phyloP scores from a whole-genome alignment of 257 asterid species.

The Prunella vulgaris region DNA sequence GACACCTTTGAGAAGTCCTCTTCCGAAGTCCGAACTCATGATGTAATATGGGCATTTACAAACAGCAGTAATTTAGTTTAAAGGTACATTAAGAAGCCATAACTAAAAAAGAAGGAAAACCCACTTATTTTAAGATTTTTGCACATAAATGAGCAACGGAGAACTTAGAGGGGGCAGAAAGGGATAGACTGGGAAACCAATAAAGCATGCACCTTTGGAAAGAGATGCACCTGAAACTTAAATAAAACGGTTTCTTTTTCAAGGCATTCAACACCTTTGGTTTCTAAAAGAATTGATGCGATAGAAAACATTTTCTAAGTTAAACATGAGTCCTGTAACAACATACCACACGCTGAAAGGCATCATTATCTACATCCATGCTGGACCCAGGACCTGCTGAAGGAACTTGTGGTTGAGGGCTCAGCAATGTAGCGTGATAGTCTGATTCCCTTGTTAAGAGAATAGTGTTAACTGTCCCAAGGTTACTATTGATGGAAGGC shows the following conservation, averaged over 20 bases:
- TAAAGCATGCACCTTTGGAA: not conserved
- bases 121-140: not conserved
- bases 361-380: slow-evolving; percentile 91
- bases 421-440: slow-evolving; percentile 36
- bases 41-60: not conserved
- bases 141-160: not conserved
- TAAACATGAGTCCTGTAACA: not conserved
- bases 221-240: not conserved
- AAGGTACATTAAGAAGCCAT: not conserved
- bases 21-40: not conserved
- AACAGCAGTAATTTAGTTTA: not conserved
- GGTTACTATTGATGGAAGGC: slow-evolving; percentile 60
- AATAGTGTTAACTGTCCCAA: slow-evolving; percentile 76
- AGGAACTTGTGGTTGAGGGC: slow-evolving; percentile 41
- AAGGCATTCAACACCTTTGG: slow-evolving; percentile 14
- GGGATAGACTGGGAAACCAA: not conserved
- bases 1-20: not conserved
- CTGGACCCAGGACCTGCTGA: slow-evolving; percentile 50
- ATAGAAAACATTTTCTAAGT: not conserved
- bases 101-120: not conserved
- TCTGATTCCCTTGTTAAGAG: slow-evolving; percentile 63
- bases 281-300: not conserved
- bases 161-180: not conserved
- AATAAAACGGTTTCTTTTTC: not conserved
- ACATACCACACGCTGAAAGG: slow-evolving; percentile 76